Percentiles rank a stretch among this genome's conserved stretches.
phyloP scores from a whole-genome alignment of 2,329 filamentous ascomycete genomes.

The Pestalotiopsis fici region DNA sequence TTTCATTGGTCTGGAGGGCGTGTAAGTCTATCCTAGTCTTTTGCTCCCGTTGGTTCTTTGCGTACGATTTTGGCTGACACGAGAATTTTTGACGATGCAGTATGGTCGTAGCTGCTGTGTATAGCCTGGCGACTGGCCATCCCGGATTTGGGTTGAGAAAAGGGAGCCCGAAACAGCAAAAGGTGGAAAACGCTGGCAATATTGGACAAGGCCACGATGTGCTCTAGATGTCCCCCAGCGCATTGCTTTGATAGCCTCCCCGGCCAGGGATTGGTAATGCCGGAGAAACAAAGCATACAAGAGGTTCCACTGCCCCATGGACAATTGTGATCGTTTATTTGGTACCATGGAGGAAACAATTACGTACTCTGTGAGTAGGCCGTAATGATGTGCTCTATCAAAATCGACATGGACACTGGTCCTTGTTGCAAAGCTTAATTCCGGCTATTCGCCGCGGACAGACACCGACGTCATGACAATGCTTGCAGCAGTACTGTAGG shows the following conservation, averaged over 20 bases:
- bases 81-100: not conserved
- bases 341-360: not conserved
- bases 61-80: not conserved
- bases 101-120: not conserved
- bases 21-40: constrained; percentile 16
- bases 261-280: not conserved
- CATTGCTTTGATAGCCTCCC: not conserved
- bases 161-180: not conserved
- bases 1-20: constrained; percentile 51
- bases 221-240: not conserved
- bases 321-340: not conserved
- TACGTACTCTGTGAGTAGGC: not conserved
- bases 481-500: not conserved
- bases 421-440: not conserved
- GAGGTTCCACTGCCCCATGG: not conserved
- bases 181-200: not conserved
- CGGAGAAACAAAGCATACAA: not conserved
- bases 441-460: not conserved
- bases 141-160: constrained; percentile 3
- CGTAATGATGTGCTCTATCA: not conserved
- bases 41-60: not conserved
- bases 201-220: not conserved
- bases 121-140: not conserved
- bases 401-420: not conserved
- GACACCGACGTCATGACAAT: not conserved